These are phyloP conservation scores for Eucommia ulmoides DNA, from an alignment of 257 asterid genomes.

Conservation along the genomic window DNA sequence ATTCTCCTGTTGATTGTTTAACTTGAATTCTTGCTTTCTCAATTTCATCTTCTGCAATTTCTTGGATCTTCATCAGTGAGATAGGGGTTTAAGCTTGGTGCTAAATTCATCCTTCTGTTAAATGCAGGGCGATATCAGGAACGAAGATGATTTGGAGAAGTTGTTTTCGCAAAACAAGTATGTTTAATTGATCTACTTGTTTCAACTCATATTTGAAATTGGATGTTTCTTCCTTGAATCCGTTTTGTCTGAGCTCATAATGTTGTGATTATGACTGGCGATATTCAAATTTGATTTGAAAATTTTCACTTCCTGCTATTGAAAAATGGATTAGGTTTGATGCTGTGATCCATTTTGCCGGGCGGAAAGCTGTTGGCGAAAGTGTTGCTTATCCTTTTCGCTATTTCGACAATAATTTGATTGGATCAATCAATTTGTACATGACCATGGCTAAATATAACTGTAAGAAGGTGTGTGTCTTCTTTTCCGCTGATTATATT, in stretches of 20 bases:
- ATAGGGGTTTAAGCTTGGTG: constrained; percentile 7
- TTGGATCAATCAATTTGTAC: constrained; percentile 73
- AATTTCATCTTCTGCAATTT: background rate
- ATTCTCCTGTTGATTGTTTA: background rate
- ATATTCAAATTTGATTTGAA: background rate
- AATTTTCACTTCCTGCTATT: background rate
- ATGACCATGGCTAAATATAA: constrained; percentile 66
- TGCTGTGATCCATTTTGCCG: constrained; percentile 95
- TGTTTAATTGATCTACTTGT: constrained; percentile 7
- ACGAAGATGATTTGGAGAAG: constrained; percentile 72
- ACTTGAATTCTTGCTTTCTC: background rate
- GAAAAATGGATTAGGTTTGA: constrained; percentile 34
- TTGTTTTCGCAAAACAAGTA: constrained; percentile 63
- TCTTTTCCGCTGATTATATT: too few relatives aligned
- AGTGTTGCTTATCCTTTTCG: constrained; percentile 80
- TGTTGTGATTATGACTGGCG: too few relatives aligned
- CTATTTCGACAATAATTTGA: constrained; percentile 78
- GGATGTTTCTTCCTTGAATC: background rate
- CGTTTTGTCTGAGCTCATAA: constrained; percentile 1
- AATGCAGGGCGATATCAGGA: constrained; percentile 91
- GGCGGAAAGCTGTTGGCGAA: constrained; percentile 95
- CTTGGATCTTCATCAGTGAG: too few relatives aligned
- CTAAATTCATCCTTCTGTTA: constrained; percentile 3
- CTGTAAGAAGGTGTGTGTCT: constrained; percentile 70
- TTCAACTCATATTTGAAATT: background rate